Conservation (phyloP, 2,329 filamentous ascomycete genomes). For the Penicillium psychrosexuale region DNA sequence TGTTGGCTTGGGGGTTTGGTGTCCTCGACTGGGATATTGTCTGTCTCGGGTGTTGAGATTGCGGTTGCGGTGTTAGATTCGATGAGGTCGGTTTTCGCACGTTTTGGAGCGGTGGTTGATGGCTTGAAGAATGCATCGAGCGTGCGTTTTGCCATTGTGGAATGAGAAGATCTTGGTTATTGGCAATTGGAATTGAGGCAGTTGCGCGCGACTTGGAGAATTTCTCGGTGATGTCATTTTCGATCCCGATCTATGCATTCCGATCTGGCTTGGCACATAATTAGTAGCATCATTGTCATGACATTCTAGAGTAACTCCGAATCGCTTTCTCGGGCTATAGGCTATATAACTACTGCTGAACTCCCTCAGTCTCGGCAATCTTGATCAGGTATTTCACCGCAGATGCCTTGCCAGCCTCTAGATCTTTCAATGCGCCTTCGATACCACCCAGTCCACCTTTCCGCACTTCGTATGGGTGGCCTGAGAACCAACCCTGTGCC, state of each 20-base stretch:
- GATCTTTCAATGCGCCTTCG: constrained; percentile 51
- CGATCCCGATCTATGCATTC: constrained; percentile 8
- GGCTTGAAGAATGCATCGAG: constrained; percentile 67
- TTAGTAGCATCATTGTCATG: neutral
- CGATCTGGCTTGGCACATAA: constrained; percentile 1
- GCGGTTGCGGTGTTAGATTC: neutral
- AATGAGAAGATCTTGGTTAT: neutral
- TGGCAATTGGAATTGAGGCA: neutral
- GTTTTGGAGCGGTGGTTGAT: constrained; percentile 43
- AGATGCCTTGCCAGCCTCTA: constrained; percentile 60
- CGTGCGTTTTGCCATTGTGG: constrained; percentile 54
- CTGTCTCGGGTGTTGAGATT: neutral
- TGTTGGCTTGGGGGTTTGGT: constrained; percentile 40
- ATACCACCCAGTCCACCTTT: constrained; percentile 55
- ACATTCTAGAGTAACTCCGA: neutral
- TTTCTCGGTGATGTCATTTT: constrained; percentile 17
- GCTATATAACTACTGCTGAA: constrained; percentile 1
- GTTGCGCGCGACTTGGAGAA: neutral
- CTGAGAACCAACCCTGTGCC: constrained; percentile 49
- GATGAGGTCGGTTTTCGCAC: constrained; percentile 27
- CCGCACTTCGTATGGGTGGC: constrained; percentile 52
- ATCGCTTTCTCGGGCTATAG: neutral
- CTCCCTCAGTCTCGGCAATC: constrained; percentile 49
- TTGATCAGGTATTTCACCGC: constrained; percentile 63
- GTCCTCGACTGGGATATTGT: neutral